Evolutionary conservation across 495 filamentous ascomycete species (phyloP).

Genomic region (Physcia stellaris): DNA sequence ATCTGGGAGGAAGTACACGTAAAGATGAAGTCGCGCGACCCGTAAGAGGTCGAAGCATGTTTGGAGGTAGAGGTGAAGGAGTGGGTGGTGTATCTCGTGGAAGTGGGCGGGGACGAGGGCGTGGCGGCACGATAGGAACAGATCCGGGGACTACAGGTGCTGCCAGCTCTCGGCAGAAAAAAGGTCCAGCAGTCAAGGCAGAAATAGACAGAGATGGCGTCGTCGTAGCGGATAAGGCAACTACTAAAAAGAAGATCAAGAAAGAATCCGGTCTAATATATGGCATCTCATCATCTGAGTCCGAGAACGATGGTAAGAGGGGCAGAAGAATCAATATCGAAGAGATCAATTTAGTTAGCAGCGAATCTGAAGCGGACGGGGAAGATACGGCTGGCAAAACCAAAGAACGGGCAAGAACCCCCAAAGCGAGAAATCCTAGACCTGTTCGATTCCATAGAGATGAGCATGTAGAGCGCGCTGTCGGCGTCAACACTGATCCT

Average conservation of each 20-base stretch:
- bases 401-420: conserved; percentile 19
- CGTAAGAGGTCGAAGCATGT: conserved; percentile 20
- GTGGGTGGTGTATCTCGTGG: not conserved
- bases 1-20: conserved; percentile 14
- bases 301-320: conserved; percentile 11
- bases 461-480: conserved; percentile 35
- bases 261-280: conserved; percentile 5
- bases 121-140: not conserved
- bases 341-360: conserved; percentile 33
- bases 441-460: conserved; percentile 36
- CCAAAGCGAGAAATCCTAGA: conserved; percentile 20
- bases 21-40: conserved; percentile 19
- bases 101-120: not conserved
- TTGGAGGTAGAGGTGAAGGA: conserved; percentile 8
- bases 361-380: conserved; percentile 14
- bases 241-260: conserved; percentile 11
- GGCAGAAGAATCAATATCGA: conserved; percentile 34
- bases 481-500: conserved; percentile 39
- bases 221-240: conserved; percentile 5
- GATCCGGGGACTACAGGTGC: not conserved
- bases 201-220: conserved; percentile 14
- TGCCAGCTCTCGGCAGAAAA: conserved; percentile 6
- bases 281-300: conserved; percentile 30
- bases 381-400: conserved; percentile 23
- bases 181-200: conserved; percentile 8